A percentile compares a stretch with the other conserved stretches of the same genome.
phyloP scores from a whole-genome alignment of 1,139 yeast genomes.

The Chernovozyma aurita region DNA sequence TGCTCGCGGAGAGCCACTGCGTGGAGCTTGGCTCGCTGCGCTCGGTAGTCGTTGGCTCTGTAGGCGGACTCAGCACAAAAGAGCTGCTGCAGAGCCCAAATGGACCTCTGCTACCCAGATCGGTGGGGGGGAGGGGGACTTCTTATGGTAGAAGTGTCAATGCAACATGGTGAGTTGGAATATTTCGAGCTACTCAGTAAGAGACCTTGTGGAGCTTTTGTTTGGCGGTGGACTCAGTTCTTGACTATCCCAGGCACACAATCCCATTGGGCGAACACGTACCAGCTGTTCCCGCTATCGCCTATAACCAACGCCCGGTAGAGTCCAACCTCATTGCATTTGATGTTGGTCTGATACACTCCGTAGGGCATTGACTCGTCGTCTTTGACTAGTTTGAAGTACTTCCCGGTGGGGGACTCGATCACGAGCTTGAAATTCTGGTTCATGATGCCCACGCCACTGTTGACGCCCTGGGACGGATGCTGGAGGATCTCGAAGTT shows the following conservation, averaged over 20 bases:
- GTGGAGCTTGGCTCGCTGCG: no score
- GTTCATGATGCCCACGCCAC: slow-evolving; percentile 32
- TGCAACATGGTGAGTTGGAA: no score
- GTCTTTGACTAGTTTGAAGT: slow-evolving; percentile 52
- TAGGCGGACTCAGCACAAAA: no score
- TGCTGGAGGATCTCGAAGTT: slow-evolving; percentile 61
- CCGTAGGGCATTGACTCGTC: slow-evolving; percentile 47
- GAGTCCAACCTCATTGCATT: slow-evolving; percentile 66
- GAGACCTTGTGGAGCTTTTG: no score
- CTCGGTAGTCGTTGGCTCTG: no score
- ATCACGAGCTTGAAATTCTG: slow-evolving; percentile 57
- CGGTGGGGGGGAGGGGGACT: no score
- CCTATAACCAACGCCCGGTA: slow-evolving; percentile 84
- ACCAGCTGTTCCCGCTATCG: slow-evolving; percentile 79
- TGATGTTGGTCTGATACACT: slow-evolving; percentile 53
- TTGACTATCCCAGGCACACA: slow-evolving; percentile 35
- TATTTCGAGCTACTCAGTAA: no score
- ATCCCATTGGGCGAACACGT: slow-evolving; percentile 89
- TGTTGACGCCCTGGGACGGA: slow-evolving; percentile 53
- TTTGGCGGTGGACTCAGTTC: slow-evolving; percentile 1
- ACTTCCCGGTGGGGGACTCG: slow-evolving; percentile 81
- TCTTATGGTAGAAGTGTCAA: no score
- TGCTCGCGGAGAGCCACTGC: no score
- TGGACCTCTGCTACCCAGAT: no score
- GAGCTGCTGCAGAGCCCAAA: no score